These are phyloP conservation scores for Linum usitatissimum DNA, from an alignment of 345 rosid species.

Conservation along the genomic window DNA sequence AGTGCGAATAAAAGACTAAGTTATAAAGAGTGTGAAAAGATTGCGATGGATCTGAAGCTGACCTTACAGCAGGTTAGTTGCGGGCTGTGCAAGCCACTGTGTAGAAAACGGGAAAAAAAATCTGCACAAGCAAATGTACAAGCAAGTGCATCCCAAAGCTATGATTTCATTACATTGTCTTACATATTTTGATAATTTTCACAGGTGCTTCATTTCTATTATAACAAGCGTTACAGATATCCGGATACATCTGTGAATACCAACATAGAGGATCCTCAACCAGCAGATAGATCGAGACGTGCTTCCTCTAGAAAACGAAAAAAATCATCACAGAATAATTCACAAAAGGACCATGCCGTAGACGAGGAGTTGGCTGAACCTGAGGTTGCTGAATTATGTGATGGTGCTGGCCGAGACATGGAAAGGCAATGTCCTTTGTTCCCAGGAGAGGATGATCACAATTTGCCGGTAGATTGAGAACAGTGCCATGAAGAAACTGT, in stretches of 20 bases:
- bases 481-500: constrained; percentile 24
- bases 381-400: constrained; percentile 10
- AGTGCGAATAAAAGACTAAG: constrained; percentile 40
- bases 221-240: constrained; percentile 44
- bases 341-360: constrained; percentile 27
- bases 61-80: constrained; percentile 73
- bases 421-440: constrained; percentile 22
- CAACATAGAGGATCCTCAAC: constrained; percentile 18
- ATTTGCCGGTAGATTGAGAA: constrained; percentile 22
- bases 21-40: constrained; percentile 64
- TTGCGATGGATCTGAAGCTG: constrained; percentile 73
- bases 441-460: constrained; percentile 26
- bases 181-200: constrained; percentile 9
- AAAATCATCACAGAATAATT: constrained; percentile 27
- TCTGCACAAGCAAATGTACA: no score
- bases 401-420: constrained; percentile 15
- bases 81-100: not conserved
- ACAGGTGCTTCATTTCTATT: constrained; percentile 79
- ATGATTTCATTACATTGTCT: not conserved
- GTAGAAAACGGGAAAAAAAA: no score
- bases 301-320: constrained; percentile 43
- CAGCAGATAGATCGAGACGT: constrained; percentile 17
- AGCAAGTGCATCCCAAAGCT: not conserved
- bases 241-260: constrained; percentile 20
- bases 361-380: constrained; percentile 20